Base-by-base conservation (phyloP, 2,329 filamentous ascomycete species). In the Penicillium sp. region DNA sequence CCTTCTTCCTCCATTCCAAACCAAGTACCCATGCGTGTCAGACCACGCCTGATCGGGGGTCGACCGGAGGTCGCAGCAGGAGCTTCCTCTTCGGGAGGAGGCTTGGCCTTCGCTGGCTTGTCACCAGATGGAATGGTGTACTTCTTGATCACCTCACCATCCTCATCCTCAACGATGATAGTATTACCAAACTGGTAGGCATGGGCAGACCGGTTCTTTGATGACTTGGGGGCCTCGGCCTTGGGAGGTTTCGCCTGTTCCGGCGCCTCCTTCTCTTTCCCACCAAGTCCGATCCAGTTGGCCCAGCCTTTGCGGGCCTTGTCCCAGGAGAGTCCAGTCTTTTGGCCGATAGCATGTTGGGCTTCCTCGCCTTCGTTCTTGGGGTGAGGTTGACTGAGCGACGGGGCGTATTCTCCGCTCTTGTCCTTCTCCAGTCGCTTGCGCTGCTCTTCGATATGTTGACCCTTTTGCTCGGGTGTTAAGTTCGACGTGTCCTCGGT, bases 181-280 rank as follows among this genome's bases (percentile, higher is more conserved):
- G 84, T 87, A 61, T 86, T 86, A 45, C 84, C 84, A 59, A 86
- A 87, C 55, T 87, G 84, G 62, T 87, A 87, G 1, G 84, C 84
- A 52, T 84, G 81, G 30, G 84, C 84, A 36, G 84, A 84, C 23
- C 83, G 84, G 21, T 46, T 49, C 44, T 61, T 61, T 9, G 60
- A 55, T 9, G 60, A 55, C 47, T 68, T 67, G 12, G 56, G 40
- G 6, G 52, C 32, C 18, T 58, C 63, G 24, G 51, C 42, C 29
- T 61, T 58, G 4, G 55, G 39, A 12, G 48, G 42, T 34, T 66
- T 58, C 20, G 59, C 52, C n/a, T 67, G 59, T 34, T 74, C 73
- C 61, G 49, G 39, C 32, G 55, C 49, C 2, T 59, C 59, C 12
- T 61, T 53, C 7, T 49, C 43, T 17, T 58, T 56, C 68, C 65